A percentile compares a stretch with the other conserved stretches of the same genome.
Evolutionary conservation across 768 basidiomycete species (phyloP).

Genomic region (Lentinus brumalis): DNA sequence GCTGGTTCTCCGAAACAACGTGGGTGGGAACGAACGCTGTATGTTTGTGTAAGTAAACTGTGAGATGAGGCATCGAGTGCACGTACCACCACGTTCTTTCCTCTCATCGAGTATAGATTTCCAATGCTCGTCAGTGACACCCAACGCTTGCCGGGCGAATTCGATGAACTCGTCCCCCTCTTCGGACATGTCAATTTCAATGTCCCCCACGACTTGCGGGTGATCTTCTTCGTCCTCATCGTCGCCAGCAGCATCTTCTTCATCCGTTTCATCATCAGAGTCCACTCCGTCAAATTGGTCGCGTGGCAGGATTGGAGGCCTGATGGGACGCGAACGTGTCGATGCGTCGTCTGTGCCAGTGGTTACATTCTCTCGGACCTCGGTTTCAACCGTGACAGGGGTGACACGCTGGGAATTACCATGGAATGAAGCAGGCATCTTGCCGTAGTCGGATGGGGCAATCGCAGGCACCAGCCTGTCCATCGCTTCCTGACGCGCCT

Average conservation of each 20-base stretch:
- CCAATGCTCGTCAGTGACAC: conserved; percentile 91
- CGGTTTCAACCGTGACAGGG: conserved; percentile 45
- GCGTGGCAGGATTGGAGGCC: conserved; percentile 79
- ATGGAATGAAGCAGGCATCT: conserved; percentile 75
- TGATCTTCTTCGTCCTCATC: conserved; percentile 75
- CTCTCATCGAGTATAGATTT: conserved; percentile 81
- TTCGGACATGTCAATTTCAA: conserved; percentile 89
- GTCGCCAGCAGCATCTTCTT: conserved; percentile 53
- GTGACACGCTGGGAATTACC: conserved; percentile 70
- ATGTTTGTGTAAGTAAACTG: not conserved
- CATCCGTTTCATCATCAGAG: conserved; percentile 86
- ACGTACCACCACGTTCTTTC: conserved; percentile 77
- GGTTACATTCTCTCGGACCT: conserved; percentile 36
- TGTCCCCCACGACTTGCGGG: conserved; percentile 81
- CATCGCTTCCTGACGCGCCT: conserved; percentile 65
- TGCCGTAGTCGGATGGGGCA: conserved; percentile 84
- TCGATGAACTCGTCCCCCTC: conserved; percentile 95
- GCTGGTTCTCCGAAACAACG: conserved; percentile 13
- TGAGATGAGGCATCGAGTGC: not conserved
- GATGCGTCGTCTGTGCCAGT: not conserved
- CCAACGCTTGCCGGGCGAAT: conserved; percentile 90
- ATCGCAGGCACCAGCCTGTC: conserved; percentile 81
- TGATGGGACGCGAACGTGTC: conserved; percentile 46
- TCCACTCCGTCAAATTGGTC: conserved; percentile 91
- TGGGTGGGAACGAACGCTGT: conserved; percentile 30